phyloP scores from a whole-genome alignment of 139 green algal genomes.

The Coelastrella sp. region DNA sequence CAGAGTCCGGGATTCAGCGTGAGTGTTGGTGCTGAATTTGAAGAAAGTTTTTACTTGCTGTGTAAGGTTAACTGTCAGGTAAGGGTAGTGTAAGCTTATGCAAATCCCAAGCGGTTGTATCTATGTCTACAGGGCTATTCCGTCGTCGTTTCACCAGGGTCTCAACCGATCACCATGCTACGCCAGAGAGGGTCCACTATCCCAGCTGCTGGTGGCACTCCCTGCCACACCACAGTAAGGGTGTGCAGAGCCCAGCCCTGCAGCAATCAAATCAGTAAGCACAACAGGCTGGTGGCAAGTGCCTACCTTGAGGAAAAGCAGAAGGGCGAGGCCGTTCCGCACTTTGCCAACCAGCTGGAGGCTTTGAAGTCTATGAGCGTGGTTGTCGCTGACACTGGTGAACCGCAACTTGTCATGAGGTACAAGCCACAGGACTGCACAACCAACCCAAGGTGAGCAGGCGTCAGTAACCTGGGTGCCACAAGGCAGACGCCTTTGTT shows the following conservation, averaged over 20 bases:
- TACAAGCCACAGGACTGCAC: conserved; percentile 83
- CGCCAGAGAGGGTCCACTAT: neutral
- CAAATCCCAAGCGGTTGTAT: too few relatives aligned
- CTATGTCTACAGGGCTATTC: too few relatives aligned
- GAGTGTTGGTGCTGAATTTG: too few relatives aligned
- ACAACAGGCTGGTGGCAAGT: neutral
- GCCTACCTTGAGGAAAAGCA: conserved; percentile 45
- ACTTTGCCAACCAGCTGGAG: conserved; percentile 76
- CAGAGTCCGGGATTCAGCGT: too few relatives aligned
- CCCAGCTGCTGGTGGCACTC: neutral
- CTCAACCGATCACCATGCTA: too few relatives aligned
- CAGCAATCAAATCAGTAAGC: neutral
- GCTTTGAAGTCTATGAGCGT: conserved; percentile 68
- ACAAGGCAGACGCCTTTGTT: too few relatives aligned
- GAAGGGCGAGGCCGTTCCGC: neutral
- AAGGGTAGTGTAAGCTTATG: too few relatives aligned
- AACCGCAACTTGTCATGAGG: conserved; percentile 68
- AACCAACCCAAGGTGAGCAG: conserved; percentile 80
- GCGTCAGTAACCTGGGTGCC: neutral
- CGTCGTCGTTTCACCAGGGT: too few relatives aligned
- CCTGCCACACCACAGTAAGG: neutral
- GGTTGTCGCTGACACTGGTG: conserved; percentile 77
- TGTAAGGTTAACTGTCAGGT: too few relatives aligned
- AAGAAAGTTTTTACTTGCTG: too few relatives aligned
- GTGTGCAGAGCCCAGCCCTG: neutral